Evolutionary conservation across 805 yeast genomes (phyloP), one percentile per base, ranked within the genome.

Genomic region (Saturnispora besseyi): DNA sequence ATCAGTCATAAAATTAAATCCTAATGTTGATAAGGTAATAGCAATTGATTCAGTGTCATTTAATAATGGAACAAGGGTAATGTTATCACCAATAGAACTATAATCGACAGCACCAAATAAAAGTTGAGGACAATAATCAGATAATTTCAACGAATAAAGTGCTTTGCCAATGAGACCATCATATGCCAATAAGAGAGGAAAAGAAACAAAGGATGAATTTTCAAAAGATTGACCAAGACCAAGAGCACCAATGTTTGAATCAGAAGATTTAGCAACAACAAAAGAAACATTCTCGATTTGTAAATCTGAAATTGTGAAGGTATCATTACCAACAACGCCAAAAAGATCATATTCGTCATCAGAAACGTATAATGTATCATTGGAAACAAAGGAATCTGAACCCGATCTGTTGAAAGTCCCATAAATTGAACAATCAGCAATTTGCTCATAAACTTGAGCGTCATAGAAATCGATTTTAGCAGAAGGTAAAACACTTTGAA

Each of bases 51-150:
- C 51, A 12, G 52, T 44, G n/a, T 26, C 22, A n/a, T 54, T 49
- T 26, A 52, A 41, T 41, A 54, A 45, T 44, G 57, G 57, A 46
- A 52, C 49, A 4, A 51, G 32, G 9, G 55, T 48, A 18, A 54
- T 33, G 12, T 52, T 50, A 32, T 34, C 48, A 21, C 10, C 36
- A 45, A 50, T 21, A 2, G 15, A 3, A 22, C 28, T 28, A 26
- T 21, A 48, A 38, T 55, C 53, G 29, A 54, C 31, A 8, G 55
- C 58, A 42, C 58, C 58, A 31, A 55, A 52, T 10, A 53, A 18
- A n/a, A 54, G 29, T 15, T 24, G 10, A 13, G 50, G 41, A 22
- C 22, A 11, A 13, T 24, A 12, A 5, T 22, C 31, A 10, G 45
- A 40, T 6, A 54, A 15, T n/a, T 41, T n/a, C 9, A 55, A 47